Conservation (phyloP, 1,284 basidiomycete genomes). For the Pyrrhoderma noxium region DNA sequence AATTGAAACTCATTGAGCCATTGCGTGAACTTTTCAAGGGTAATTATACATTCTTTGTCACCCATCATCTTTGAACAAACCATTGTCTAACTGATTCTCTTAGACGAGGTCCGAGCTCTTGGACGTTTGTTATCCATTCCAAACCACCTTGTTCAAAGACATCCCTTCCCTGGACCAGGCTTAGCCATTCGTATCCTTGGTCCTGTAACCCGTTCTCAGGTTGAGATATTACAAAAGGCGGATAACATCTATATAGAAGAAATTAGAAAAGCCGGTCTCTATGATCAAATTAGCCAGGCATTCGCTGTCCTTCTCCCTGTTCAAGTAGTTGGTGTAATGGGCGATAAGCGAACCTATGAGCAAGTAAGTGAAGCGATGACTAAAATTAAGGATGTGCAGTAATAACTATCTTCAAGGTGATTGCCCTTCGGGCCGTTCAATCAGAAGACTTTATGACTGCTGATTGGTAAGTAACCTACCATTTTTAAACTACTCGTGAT, state of each 20-base stretch:
- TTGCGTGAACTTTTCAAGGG: constrained; percentile 98
- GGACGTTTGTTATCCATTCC: constrained; percentile 91
- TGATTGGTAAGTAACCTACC: constrained; percentile 61
- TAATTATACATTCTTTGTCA: constrained; percentile 28
- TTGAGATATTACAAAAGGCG: constrained; percentile 90
- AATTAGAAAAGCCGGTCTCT: constrained; percentile 87
- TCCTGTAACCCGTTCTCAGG: constrained; percentile 88
- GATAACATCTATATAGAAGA: constrained; percentile 98
- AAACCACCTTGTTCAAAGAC: constrained; percentile 87
- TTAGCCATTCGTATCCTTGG: constrained; percentile 99
- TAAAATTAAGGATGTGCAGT: not conserved
- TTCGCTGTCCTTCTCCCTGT: constrained; percentile 98
- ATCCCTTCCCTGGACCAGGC: constrained; percentile 99
- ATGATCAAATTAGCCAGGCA: constrained; percentile 94
- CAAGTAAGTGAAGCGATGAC: constrained; percentile 48
- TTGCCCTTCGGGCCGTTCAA: constrained; percentile 85
- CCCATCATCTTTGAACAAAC: constrained; percentile 1
- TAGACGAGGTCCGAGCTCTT: constrained; percentile 94
- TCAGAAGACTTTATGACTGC: constrained; percentile 98
- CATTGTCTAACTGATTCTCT: constrained; percentile 7
- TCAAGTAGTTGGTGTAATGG: constrained; percentile 96
- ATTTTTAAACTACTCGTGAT: not conserved
- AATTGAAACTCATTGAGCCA: constrained; percentile 97
- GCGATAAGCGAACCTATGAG: constrained; percentile 95
- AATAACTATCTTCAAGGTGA: constrained; percentile 45